A percentile compares a stretch with the other conserved stretches of the same genome.
These are phyloP conservation scores for Phoma sp. DNA, from an alignment of 2,329 filamentous ascomycete genomes.

Conservation along the genomic window DNA sequence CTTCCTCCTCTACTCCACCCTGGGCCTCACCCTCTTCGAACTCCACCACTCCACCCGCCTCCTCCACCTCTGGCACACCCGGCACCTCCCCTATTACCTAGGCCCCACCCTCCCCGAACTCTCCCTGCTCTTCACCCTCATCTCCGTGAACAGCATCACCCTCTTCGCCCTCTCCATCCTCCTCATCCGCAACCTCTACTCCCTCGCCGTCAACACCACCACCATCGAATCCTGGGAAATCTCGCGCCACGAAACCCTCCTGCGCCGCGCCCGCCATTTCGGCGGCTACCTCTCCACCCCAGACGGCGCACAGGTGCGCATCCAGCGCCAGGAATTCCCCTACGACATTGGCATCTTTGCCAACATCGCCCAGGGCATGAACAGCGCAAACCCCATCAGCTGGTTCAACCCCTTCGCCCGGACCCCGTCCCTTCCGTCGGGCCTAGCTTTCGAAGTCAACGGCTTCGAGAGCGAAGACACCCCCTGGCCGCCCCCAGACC, in stretches of 20 bases:
- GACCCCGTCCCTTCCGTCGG: slow-evolving; percentile 59
- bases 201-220: slow-evolving; percentile 72
- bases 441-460: slow-evolving; percentile 71
- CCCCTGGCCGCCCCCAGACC: slow-evolving; percentile 59
- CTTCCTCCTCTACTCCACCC: slow-evolving; percentile 73
- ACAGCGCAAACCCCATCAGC: slow-evolving; percentile 65
- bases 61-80: slow-evolving; percentile 65
- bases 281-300: slow-evolving; percentile 64
- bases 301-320: slow-evolving; percentile 59
- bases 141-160: slow-evolving; percentile 63
- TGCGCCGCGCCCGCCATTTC: slow-evolving; percentile 54
- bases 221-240: slow-evolving; percentile 81
- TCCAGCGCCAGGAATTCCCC: slow-evolving; percentile 75
- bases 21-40: slow-evolving; percentile 66
- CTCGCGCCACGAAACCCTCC: slow-evolving; percentile 54
- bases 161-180: slow-evolving; percentile 69
- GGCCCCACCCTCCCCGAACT: slow-evolving; percentile 69
- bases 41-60: slow-evolving; percentile 67
- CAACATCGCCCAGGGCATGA: slow-evolving; percentile 80
- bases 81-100: slow-evolving; percentile 72
- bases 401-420: slow-evolving; percentile 74
- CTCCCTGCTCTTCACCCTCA: slow-evolving; percentile 65
- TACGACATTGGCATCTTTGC: slow-evolving; percentile 78
- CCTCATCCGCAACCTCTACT: slow-evolving; percentile 63
- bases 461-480: slow-evolving; percentile 66